These are phyloP conservation scores for Candolleomyces eurysporus DNA, from an alignment of 768 basidiomycete genomes.

Conservation along the genomic window DNA sequence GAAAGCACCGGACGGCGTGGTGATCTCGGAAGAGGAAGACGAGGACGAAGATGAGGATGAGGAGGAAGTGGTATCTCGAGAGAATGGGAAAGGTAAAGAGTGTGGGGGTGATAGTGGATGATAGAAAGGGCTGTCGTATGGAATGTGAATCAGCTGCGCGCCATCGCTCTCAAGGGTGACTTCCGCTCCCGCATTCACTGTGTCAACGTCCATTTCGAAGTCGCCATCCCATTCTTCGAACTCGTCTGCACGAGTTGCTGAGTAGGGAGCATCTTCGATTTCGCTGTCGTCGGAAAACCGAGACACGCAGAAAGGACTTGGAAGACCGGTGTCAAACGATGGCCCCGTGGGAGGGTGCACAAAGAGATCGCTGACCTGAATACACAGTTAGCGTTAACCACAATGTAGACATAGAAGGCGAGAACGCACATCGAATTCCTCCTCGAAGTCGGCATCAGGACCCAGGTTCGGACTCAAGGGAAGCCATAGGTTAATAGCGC, in stretches of 20 bases:
- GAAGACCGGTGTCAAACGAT: not conserved
- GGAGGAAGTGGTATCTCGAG: conserved; percentile 16
- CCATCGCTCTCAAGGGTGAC: conserved; percentile 20
- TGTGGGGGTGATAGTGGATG: conserved; percentile 23
- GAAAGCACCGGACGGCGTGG: not conserved
- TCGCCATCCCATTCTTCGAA: conserved; percentile 9
- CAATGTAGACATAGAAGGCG: not conserved
- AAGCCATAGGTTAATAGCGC: not conserved
- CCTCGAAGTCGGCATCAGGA: not conserved
- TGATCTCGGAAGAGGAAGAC: not conserved
- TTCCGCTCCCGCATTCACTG: not conserved
- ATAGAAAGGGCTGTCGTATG: conserved; percentile 38
- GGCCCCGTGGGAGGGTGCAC: not conserved
- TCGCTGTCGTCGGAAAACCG: conserved; percentile 4
- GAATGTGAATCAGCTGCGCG: conserved; percentile 38
- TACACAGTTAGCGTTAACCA: not conserved
- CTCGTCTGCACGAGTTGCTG: not conserved
- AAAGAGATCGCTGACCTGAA: not conserved
- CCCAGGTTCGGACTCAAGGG: not conserved
- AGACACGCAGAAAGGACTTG: not conserved
- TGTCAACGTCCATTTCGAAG: not conserved
- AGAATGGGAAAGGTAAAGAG: conserved; percentile 28
- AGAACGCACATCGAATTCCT: not conserved
- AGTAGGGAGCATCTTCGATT: not conserved
- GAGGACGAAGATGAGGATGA: conserved; percentile 3